These are phyloP conservation scores for Synchytrium microbalum DNA, from an alignment of 371 early-diverging fungal species.

Conservation along the genomic window DNA sequence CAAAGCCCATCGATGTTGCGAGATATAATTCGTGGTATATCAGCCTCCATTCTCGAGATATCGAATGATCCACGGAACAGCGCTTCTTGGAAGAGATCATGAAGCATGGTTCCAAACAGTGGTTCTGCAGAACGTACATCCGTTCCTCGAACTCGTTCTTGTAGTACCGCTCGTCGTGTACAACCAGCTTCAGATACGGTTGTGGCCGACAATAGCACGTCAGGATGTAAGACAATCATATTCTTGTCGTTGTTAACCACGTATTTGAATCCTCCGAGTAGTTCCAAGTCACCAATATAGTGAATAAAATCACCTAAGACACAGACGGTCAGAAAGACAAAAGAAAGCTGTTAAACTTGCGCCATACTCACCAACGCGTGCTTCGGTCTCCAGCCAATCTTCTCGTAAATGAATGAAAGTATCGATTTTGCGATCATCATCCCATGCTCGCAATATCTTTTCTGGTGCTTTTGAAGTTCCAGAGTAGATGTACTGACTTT, in stretches of 20 bases:
- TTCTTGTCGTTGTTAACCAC: conserved; percentile 11
- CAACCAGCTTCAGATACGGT: conserved; percentile 66
- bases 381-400: conserved; percentile 22
- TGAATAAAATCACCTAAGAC: conserved; percentile 1
- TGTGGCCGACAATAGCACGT: conserved; percentile 68
- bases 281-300: conserved; percentile 1
- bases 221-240: conserved; percentile 67
- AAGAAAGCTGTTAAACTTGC: background rate
- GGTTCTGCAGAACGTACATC: conserved; percentile 48
- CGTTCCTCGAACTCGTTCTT: conserved; percentile 47
- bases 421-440: conserved; percentile 14
- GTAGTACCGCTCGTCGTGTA: conserved; percentile 64
- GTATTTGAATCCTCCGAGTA: background rate
- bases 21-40: conserved; percentile 39
- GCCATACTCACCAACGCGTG: conserved; percentile 4
- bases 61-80: conserved; percentile 51
- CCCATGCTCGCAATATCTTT: conserved; percentile 16
- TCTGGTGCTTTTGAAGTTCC: background rate
- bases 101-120: conserved; percentile 74
- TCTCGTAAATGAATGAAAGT: conserved; percentile 16
- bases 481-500: background rate
- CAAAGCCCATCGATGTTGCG: conserved; percentile 53
- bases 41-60: conserved; percentile 29
- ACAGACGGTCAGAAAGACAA: background rate
- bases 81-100: conserved; percentile 64